These are phyloP conservation scores for Coniferiporia sulphurascens DNA, from an alignment of 1,284 basidiomycete species.

Conservation along the genomic window DNA sequence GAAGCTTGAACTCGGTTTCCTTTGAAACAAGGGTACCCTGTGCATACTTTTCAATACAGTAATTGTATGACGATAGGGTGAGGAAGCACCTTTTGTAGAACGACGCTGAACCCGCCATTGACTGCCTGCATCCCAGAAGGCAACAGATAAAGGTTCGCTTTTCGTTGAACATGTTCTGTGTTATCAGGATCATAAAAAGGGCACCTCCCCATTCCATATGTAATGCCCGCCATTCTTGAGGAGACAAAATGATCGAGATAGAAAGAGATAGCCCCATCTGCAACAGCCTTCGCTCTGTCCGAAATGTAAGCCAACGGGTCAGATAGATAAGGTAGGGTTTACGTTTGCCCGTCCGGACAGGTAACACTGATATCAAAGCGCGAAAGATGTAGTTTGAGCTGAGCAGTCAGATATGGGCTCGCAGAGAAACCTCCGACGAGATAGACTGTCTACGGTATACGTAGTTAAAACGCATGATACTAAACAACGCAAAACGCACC, in stretches of 20 bases:
- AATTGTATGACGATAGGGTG: background rate
- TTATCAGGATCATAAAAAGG: slow-evolving; percentile 59
- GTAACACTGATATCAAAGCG: slow-evolving; percentile 54
- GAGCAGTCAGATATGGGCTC: slow-evolving; percentile 71
- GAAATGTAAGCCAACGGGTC: background rate
- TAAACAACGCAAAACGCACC: slow-evolving; percentile 31
- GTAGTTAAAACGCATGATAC: background rate
- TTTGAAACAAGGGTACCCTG: background rate
- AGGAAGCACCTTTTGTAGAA: background rate
- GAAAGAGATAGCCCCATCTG: slow-evolving; percentile 74
- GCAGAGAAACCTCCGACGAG: slow-evolving; percentile 76
- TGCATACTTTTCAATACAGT: background rate
- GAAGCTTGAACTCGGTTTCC: background rate
- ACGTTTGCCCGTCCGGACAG: slow-evolving; percentile 74
- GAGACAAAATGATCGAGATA: slow-evolving; percentile 77
- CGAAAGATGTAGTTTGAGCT: slow-evolving; percentile 60
- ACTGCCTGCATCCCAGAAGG: background rate
- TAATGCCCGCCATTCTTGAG: slow-evolving; percentile 67
- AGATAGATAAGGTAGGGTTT: slow-evolving; percentile 23
- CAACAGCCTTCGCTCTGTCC: slow-evolving; percentile 71
- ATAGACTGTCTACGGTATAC: slow-evolving; percentile 54
- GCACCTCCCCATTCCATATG: slow-evolving; percentile 76
- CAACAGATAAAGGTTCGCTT: background rate
- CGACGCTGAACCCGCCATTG: background rate
- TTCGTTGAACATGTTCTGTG: slow-evolving; percentile 54